Evolutionary conservation across 2,329 filamentous ascomycete genomes (phyloP).

Genomic region (Ceratocystis alfenasii): DNA sequence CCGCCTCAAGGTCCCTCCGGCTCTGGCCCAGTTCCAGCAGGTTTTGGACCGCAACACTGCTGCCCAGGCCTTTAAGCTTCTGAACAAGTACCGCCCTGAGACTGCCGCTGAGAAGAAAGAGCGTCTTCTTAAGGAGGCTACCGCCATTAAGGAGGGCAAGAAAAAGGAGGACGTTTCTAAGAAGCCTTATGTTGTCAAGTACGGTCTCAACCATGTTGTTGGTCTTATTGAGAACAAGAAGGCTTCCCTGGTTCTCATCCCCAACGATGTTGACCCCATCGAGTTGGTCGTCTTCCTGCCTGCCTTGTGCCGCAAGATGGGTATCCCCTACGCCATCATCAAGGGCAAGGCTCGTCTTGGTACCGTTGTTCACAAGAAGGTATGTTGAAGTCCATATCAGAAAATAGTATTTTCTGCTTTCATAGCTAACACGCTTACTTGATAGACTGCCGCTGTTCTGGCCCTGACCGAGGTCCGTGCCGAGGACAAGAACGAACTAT

Average conservation of each 20-base stretch:
- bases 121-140: conserved; percentile 94
- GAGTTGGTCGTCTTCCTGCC: conserved; percentile 99
- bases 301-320: conserved; percentile 99
- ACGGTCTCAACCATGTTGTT: conserved; percentile 98
- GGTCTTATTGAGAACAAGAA: conserved; percentile 99
- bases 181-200: conserved; percentile 99
- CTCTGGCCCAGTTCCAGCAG: conserved; percentile 95
- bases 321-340: conserved; percentile 95
- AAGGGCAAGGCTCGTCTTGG: conserved; percentile 99
- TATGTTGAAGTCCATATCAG: conserved; percentile 31
- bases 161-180: conserved; percentile 99
- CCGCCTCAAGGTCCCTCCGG: conserved; percentile 95
- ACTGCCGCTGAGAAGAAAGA: conserved; percentile 99
- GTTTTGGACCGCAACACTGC: conserved; percentile 95
- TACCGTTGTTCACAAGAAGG: conserved; percentile 99
- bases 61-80: conserved; percentile 94
- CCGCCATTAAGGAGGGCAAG: conserved; percentile 95
- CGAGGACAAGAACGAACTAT: conserved; percentile 96
- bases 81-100: conserved; percentile 99
- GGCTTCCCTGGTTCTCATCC: conserved; percentile 92
- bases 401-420: neutral
- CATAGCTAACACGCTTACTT: conserved; percentile 27
- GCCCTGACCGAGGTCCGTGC: conserved; percentile 92
- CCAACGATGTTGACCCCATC: conserved; percentile 99
- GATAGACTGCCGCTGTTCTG: conserved; percentile 82